Base-by-base conservation (phyloP, 306 rosid species). In the Cucurbita ficifolia region DNA sequence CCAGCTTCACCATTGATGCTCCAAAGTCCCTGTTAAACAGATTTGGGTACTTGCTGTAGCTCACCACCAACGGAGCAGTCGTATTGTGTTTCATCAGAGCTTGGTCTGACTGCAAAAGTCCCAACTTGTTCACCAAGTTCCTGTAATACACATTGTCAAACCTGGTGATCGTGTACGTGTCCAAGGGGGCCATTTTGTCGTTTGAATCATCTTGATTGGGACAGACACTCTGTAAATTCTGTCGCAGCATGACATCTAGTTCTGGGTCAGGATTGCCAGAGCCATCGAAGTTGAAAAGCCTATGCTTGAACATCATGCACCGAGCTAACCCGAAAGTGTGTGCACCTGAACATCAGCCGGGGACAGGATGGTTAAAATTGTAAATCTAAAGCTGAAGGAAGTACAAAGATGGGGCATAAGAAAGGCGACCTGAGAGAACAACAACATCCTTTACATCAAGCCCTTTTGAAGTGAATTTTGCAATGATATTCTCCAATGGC, bases 271-370 rank as follows among this genome's bases (percentile, higher is more conserved):
- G 80, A 53, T 86, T 83, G 9, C 94, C 97, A 2, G 91, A 58
- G 18, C 91, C 87, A 40, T 53, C 83, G 57, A 86, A 90, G 81
- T 89, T 59, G 78, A 85, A 94, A 2, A 94, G 85, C 81, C 97
- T 86, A 24, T 81, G 29, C 88, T 91, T 94, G 95, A 94, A 90
- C 17, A 92, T 81, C 52, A 85, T 85, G 77, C 99, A 94, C 51
- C 85, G 97, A 39, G 99, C 95, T 74, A 94, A 89, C 1, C 97
- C 97, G 57, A 91, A 81, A 1, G 96, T 90, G 81, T 94, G 96
- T 1, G 91, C 95, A 40, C 96, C 97, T 90, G 63, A 18, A 63
- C 17, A 5, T 39, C 16, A 17, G 22, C 36, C 36, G 67, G 13
- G 65, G 33, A 29, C 45, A 61, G 3, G 48, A 61, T 40, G 24